Conservation (phyloP, 768 basidiomycete species). For the Mycena indigotica region DNA sequence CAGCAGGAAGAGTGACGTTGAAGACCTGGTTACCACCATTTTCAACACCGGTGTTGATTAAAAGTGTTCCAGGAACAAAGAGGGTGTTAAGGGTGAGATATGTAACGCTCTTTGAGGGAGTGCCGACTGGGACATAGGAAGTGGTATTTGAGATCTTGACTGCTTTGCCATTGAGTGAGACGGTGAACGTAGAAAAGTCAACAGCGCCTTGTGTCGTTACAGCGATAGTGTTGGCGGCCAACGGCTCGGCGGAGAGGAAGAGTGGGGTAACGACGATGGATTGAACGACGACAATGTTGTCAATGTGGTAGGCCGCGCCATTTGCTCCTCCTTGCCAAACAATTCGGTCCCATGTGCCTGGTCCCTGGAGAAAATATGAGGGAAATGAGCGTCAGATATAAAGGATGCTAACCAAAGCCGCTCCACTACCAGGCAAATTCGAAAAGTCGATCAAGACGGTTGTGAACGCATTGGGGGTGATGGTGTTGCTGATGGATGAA, state of each 20-base stretch:
- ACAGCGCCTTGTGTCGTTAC: conserved; percentile 52
- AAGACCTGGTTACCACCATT: conserved; percentile 44
- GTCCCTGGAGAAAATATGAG: too few relatives aligned
- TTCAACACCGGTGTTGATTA: conserved; percentile 29
- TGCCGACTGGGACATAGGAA: conserved; percentile 46
- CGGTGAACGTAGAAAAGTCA: conserved; percentile 40
- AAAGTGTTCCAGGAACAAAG: conserved; percentile 44
- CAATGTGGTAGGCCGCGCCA: conserved; percentile 52
- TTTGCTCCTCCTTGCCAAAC: conserved; percentile 49
- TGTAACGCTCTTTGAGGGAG: conserved; percentile 49
- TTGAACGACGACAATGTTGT: conserved; percentile 49
- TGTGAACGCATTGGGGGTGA: conserved; percentile 43
- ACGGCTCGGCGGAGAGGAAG: conserved; percentile 55
- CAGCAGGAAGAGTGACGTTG: conserved; percentile 44
- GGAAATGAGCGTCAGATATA: too few relatives aligned
- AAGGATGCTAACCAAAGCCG: conserved; percentile 36
- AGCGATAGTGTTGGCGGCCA: conserved; percentile 49
- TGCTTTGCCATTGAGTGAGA: conserved; percentile 39
- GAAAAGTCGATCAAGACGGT: conserved; percentile 51
- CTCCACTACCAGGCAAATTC: conserved; percentile 44
- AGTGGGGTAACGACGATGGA: conserved; percentile 47
- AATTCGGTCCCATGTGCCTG: conserved; percentile 52
- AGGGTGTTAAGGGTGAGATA: conserved; percentile 46
- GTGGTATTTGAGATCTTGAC: conserved; percentile 37
- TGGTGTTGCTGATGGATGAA: conserved; percentile 41